Evolutionary conservation across 768 basidiomycete genomes (phyloP).

Genomic region (Suillus sp.): DNA sequence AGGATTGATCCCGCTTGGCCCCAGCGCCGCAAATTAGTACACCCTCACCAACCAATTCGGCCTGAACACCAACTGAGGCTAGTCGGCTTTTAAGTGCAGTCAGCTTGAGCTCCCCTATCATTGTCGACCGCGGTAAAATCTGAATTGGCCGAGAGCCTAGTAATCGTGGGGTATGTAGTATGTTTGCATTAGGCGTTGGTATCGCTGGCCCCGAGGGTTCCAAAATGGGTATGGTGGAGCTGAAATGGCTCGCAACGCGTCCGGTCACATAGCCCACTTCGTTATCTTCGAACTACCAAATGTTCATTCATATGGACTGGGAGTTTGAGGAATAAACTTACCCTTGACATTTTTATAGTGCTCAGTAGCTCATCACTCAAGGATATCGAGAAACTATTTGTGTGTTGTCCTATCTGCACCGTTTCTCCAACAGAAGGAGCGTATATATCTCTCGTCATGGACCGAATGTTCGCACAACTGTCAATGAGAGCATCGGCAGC

Average conservation of each 20-base stretch:
- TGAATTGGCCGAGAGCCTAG: slow-evolving; percentile 69
- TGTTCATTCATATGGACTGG: slow-evolving; percentile 8
- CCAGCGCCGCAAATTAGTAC: slow-evolving; percentile 83
- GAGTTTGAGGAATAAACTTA: slow-evolving; percentile 31
- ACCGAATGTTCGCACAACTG: slow-evolving; percentile 78
- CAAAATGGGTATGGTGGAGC: slow-evolving; percentile 86
- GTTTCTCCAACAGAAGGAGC: slow-evolving; percentile 76
- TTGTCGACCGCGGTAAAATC: slow-evolving; percentile 82
- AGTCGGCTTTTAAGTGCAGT: slow-evolving; percentile 86
- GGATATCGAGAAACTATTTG: slow-evolving; percentile 91
- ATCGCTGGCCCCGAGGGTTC: slow-evolving; percentile 58
- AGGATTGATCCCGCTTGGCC: slow-evolving; percentile 44
- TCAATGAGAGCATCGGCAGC: slow-evolving; percentile 76
- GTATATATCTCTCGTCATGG: slow-evolving; percentile 93
- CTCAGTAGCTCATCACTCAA: slow-evolving; percentile 87
- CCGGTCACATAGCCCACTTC: slow-evolving; percentile 94
- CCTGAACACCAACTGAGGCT: slow-evolving; percentile 72
- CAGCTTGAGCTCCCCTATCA: slow-evolving; percentile 96
- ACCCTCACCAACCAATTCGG: slow-evolving; percentile 97
- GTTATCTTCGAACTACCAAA: slow-evolving; percentile 89
- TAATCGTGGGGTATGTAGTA: slow-evolving; percentile 39
- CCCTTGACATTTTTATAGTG: slow-evolving; percentile 82
- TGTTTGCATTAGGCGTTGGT: slow-evolving; percentile 26
- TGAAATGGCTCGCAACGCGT: slow-evolving; percentile 80
- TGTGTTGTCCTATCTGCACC: slow-evolving; percentile 93